A percentile compares a stretch with the other conserved stretches of the same genome.
Evolutionary conservation across 2,329 filamentous ascomycete genomes (phyloP).

Genomic region (Verticillium nubilum): DNA sequence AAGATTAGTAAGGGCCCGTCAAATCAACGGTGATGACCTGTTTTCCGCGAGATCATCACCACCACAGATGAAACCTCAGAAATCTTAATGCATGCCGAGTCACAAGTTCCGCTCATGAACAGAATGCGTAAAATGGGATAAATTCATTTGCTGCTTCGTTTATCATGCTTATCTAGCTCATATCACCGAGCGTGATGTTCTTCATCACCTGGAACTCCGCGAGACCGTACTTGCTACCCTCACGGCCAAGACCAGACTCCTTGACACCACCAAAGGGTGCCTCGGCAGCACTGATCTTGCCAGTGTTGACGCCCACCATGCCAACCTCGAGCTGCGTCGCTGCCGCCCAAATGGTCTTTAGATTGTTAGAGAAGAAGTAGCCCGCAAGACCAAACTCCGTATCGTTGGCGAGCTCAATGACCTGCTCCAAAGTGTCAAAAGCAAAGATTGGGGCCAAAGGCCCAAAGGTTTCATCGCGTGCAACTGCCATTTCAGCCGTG

Average conservation of each 20-base stretch:
- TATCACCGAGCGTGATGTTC: neutral
- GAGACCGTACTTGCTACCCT: conserved; percentile 24
- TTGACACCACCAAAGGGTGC: conserved; percentile 28
- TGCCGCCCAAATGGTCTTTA: conserved; percentile 34
- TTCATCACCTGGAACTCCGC: conserved; percentile 24
- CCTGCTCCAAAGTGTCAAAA: conserved; percentile 66
- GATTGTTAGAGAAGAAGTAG: conserved; percentile 58
- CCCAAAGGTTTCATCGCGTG: conserved; percentile 67
- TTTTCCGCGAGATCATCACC: too few species aligned
- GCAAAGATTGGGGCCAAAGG: conserved; percentile 64
- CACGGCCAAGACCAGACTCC: conserved; percentile 28
- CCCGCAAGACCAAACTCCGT: conserved; percentile 66
- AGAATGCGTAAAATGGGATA: too few species aligned
- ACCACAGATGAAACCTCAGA: too few species aligned
- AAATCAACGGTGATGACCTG: too few species aligned
- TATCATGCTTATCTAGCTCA: neutral
- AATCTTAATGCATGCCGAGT: too few species aligned
- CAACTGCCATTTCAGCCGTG: conserved; percentile 60
- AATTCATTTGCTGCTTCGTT: neutral
- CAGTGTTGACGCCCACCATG: conserved; percentile 29
- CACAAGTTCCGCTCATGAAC: too few species aligned
- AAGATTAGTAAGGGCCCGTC: too few species aligned
- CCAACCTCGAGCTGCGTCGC: conserved; percentile 42
- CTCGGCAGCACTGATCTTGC: conserved; percentile 26
- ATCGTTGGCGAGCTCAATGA: conserved; percentile 59